phyloP scores from a whole-genome alignment of 2,329 filamentous ascomycete species.

The Tolypocladium nubicola region DNA sequence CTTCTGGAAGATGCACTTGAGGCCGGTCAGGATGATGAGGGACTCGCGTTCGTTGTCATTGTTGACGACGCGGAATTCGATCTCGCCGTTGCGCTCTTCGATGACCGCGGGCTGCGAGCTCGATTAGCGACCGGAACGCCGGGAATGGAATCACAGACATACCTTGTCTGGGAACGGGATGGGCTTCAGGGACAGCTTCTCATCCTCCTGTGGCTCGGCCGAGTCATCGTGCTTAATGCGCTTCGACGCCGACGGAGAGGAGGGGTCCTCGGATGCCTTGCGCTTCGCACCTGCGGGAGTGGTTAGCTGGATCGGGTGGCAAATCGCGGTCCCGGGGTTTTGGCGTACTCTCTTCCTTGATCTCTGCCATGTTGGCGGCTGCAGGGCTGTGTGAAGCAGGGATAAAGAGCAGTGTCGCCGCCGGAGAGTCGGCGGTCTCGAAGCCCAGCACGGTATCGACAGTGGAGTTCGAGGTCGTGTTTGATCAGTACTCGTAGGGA shows the following conservation, averaged over 20 bases:
- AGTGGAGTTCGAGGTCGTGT: neutral
- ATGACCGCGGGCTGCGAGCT: constrained; percentile 63
- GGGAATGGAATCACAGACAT: constrained; percentile 6
- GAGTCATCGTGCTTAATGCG: constrained; percentile 43
- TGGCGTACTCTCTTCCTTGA: constrained; percentile 29
- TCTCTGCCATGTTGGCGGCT: constrained; percentile 12
- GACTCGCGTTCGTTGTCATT: constrained; percentile 85
- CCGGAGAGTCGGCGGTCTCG: neutral
- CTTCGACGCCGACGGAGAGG: constrained; percentile 52
- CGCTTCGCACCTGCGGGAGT: constrained; percentile 47
- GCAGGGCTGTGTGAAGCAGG: neutral
- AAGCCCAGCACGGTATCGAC: neutral
- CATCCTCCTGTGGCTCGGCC: constrained; percentile 21
- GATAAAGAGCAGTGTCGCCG: neutral
- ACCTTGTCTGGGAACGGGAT: constrained; percentile 89
- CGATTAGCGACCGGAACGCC: neutral
- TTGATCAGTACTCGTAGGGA: too few relatives aligned
- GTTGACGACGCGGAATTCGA: constrained; percentile 96
- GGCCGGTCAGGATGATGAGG: constrained; percentile 84
- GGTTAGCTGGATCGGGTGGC: neutral
- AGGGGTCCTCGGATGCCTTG: constrained; percentile 59
- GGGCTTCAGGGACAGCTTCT: constrained; percentile 44
- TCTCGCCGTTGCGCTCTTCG: constrained; percentile 87
- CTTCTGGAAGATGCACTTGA: constrained; percentile 98
- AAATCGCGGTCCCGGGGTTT: neutral